Evolutionary conservation across 75 land plant genomes (phyloP).

Genomic region (Isoetes taiwanensis): DNA sequence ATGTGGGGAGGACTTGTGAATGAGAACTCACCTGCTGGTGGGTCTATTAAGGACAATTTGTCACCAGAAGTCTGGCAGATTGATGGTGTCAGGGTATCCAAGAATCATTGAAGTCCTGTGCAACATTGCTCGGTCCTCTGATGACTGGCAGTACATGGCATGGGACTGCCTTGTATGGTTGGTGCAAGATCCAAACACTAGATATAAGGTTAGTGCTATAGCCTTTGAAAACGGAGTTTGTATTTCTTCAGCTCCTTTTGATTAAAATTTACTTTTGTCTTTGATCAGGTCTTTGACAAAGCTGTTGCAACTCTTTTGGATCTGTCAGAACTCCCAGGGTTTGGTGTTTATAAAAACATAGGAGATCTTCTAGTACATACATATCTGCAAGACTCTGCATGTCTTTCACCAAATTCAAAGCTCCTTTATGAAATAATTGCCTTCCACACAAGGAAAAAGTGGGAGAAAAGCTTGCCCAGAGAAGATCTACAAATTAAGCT

Average conservation of each 20-base stretch:
- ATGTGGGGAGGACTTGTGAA: constrained; percentile 99
- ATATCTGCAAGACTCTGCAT: constrained; percentile 46
- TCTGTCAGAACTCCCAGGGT: constrained; percentile 64
- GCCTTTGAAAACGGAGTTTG: no score
- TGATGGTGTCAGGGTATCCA: constrained; percentile 62
- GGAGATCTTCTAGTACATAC: constrained; percentile 69
- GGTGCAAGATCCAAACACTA: constrained; percentile 70
- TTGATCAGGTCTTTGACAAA: constrained; percentile 69
- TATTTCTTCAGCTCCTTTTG: background rate
- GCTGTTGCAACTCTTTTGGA: constrained; percentile 64
- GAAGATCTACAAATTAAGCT: constrained; percentile 96
- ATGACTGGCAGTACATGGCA: constrained; percentile 99
- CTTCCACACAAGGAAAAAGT: constrained; percentile 50
- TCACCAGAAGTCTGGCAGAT: constrained; percentile 82
- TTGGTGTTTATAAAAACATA: constrained; percentile 87
- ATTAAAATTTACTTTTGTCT: background rate
- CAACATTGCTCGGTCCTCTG: constrained; percentile 92
- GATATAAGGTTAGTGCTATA: constrained; percentile 53
- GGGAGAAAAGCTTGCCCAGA: constrained; percentile 76
- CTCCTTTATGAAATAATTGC: constrained; percentile 53
- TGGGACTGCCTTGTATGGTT: constrained; percentile 92
- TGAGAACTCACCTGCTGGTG: constrained; percentile 95
- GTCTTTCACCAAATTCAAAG: constrained; percentile 29
- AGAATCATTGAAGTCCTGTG: constrained; percentile 77
- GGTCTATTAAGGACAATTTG: constrained; percentile 88